Evolutionary conservation across 2,329 filamentous ascomycete genomes (phyloP).

Genomic region (Monilinia polystroma): DNA sequence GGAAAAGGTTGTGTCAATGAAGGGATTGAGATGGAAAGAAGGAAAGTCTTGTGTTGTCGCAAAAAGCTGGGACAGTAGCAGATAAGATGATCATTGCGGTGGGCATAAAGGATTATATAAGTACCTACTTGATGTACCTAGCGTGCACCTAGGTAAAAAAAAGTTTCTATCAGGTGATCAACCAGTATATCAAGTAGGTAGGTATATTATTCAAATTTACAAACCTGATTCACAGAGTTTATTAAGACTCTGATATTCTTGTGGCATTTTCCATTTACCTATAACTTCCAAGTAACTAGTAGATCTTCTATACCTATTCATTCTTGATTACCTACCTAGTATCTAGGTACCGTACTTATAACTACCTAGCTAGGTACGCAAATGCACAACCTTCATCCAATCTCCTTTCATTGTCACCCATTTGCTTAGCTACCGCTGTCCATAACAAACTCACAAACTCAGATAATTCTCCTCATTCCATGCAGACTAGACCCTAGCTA

Average conservation of each 20-base stretch:
- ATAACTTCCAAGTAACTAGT: not conserved
- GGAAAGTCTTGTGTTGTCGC: slow-evolving; percentile 4
- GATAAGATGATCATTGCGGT: not conserved
- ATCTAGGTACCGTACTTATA: too few species aligned
- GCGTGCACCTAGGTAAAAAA: too few species aligned
- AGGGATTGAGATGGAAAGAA: slow-evolving; percentile 8
- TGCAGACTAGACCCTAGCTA: not conserved
- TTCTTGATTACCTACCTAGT: not conserved
- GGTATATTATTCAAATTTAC: too few species aligned
- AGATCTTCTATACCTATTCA: not conserved
- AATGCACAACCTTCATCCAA: not conserved
- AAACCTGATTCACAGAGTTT: too few species aligned
- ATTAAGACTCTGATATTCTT: not conserved
- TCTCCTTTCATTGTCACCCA: slow-evolving; percentile 3
- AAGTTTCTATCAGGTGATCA: too few species aligned
- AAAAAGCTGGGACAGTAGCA: not conserved
- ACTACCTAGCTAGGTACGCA: not conserved
- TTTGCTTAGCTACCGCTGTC: not conserved
- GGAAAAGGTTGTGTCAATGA: slow-evolving; percentile 8
- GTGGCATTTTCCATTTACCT: not conserved
- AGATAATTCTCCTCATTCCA: not conserved
- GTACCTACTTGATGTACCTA: too few species aligned
- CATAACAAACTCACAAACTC: slow-evolving; percentile 3
- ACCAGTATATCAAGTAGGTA: too few species aligned
- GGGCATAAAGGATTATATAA: not conserved